Percentiles rank a stretch among this genome's conserved stretches.
Evolutionary conservation across 306 rosid genomes (phyloP).

Genomic region (Vachellia collinsii): DNA sequence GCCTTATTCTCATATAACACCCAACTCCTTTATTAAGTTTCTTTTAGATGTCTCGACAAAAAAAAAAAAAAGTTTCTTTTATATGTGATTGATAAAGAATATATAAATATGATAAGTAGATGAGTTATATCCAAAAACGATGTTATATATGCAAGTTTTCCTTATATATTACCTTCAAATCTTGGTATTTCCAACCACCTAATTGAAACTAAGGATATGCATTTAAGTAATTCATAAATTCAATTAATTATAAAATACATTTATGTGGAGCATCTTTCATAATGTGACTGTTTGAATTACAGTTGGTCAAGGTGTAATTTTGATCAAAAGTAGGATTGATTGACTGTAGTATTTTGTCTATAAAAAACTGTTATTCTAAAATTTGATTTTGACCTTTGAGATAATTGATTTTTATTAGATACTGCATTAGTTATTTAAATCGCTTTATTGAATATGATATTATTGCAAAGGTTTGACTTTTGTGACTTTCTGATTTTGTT

Average conservation of each 20-base stretch:
- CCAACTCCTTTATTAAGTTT: too few species aligned
- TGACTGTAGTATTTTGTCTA: background rate
- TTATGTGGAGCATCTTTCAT: background rate
- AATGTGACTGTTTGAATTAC: background rate
- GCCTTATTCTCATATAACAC: too few species aligned
- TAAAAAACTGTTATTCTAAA: background rate
- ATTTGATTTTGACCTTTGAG: background rate
- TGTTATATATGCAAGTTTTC: too few species aligned
- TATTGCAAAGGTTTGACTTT: background rate
- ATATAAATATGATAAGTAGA: too few species aligned
- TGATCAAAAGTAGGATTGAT: background rate
- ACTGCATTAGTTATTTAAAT: background rate
- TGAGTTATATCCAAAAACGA: too few species aligned
- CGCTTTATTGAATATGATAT: background rate
- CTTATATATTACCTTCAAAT: too few species aligned
- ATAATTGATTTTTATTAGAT: background rate
- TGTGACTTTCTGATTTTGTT: background rate
- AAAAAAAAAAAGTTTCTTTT: too few species aligned
- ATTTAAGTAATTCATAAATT: too few species aligned
- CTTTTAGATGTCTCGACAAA: too few species aligned
- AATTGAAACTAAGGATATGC: too few species aligned
- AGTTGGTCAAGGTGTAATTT: background rate
- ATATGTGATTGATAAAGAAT: too few species aligned
- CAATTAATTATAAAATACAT: background rate
- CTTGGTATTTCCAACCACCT: too few species aligned